Conservation (phyloP, 352 stramenopile genomes). For the Phytophthora cajani region DNA sequence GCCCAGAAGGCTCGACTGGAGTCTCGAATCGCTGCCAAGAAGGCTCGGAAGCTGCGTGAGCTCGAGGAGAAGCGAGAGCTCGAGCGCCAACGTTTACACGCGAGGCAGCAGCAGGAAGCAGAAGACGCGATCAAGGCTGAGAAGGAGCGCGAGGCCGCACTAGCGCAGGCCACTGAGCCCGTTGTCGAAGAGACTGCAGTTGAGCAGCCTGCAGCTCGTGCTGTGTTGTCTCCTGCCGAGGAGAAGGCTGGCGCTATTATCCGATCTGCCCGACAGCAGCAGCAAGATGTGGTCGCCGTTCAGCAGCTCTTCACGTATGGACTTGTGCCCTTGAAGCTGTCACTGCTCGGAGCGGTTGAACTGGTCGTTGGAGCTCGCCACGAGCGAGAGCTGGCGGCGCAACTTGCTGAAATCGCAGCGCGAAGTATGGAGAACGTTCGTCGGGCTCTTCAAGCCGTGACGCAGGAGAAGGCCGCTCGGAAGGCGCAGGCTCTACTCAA, state of each 20-base stretch:
- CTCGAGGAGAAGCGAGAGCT: conserved; percentile 72
- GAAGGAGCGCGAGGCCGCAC: conserved; percentile 30
- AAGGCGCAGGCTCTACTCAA: conserved; percentile 48
- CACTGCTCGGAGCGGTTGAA: conserved; percentile 62
- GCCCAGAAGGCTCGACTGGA: conserved; percentile 79
- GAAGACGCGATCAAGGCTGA: conserved; percentile 44
- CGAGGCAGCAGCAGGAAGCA: conserved; percentile 53
- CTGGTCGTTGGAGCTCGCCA: conserved; percentile 62
- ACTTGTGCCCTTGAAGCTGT: conserved; percentile 57
- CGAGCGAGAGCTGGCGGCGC: conserved; percentile 47
- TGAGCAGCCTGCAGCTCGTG: not conserved
- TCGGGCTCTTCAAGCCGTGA: conserved; percentile 41
- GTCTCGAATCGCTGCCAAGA: conserved; percentile 75
- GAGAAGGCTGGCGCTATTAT: conserved; percentile 20
- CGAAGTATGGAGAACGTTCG: conserved; percentile 32
- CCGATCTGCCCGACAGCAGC: conserved; percentile 40
- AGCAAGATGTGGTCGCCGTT: conserved; percentile 55
- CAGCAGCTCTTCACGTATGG: conserved; percentile 62
- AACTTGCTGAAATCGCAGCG: conserved; percentile 44
- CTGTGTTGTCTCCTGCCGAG: conserved; percentile 21
- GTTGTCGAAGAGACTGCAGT: conserved; percentile 6
- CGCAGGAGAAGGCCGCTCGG: conserved; percentile 56
- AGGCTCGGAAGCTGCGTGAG: conserved; percentile 77
- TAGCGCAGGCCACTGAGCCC: conserved; percentile 27
- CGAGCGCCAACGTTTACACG: conserved; percentile 55